Evolutionary conservation across 2,329 filamentous ascomycete species (phyloP).

Genomic region (Lasiodiplodia sp.): DNA sequence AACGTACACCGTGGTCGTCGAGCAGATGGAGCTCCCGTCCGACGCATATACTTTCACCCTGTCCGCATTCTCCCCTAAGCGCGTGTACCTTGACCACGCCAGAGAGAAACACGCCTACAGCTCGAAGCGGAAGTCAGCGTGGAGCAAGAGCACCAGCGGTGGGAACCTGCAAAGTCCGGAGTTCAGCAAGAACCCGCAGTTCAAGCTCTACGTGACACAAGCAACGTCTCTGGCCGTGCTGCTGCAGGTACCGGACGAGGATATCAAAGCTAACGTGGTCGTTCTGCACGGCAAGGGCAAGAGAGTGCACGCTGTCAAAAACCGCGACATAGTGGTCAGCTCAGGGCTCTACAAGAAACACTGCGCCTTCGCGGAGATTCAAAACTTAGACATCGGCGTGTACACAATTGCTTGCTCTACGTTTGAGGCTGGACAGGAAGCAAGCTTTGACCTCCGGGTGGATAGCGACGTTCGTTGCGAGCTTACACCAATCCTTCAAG

Average conservation of each 20-base stretch:
- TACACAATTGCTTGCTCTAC: constrained; percentile 94
- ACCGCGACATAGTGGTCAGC: constrained; percentile 79
- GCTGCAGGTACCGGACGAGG: constrained; percentile 70
- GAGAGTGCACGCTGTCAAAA: constrained; percentile 72
- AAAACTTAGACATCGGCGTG: constrained; percentile 69
- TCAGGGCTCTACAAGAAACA: constrained; percentile 90
- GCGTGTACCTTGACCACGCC: constrained; percentile 69
- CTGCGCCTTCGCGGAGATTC: constrained; percentile 72
- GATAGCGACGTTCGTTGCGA: constrained; percentile 66
- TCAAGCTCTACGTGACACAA: constrained; percentile 66
- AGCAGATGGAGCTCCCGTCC: constrained; percentile 79
- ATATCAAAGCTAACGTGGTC: constrained; percentile 83
- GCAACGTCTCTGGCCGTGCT: constrained; percentile 73
- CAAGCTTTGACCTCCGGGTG: constrained; percentile 77
- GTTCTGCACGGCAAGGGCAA: constrained; percentile 79
- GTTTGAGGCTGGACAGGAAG: constrained; percentile 81
- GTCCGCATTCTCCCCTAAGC: constrained; percentile 75
- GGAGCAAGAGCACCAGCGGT: constrained; percentile 82
- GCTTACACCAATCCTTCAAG: constrained; percentile 69
- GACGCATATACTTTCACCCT: constrained; percentile 84
- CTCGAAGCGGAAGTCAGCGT: constrained; percentile 68
- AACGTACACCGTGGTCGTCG: constrained; percentile 71
- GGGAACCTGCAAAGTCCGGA: constrained; percentile 79
- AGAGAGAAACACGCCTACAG: constrained; percentile 65
- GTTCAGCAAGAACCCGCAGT: constrained; percentile 91